phyloP scores from a whole-genome alignment of 2,329 filamentous ascomycete species.

The Aspergillus udagawae region DNA sequence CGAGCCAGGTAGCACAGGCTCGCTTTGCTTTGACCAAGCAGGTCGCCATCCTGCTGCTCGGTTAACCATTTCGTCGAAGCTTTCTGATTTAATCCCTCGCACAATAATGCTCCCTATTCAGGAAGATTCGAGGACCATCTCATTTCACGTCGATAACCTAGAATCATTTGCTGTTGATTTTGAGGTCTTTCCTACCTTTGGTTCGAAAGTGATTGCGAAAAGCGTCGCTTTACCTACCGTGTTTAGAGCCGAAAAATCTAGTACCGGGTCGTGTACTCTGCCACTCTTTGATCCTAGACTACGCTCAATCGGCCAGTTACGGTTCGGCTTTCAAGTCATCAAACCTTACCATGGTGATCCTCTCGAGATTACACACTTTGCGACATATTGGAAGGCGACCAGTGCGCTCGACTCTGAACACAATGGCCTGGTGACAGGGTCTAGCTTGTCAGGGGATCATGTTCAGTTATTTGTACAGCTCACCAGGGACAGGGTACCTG shows the following conservation, averaged over 20 bases:
- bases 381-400: conserved; percentile 98
- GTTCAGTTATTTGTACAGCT: conserved; percentile 87
- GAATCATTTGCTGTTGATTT: conserved; percentile 94
- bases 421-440: conserved; percentile 86
- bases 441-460: conserved; percentile 93
- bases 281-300: conserved; percentile 90
- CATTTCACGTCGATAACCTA: conserved; percentile 92
- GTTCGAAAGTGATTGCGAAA: conserved; percentile 94
- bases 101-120: conserved; percentile 94
- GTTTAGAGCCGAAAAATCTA: conserved; percentile 71
- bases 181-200: conserved; percentile 95
- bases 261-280: conserved; percentile 74
- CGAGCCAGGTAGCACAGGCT: conserved; percentile 61
- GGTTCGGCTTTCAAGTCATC: conserved; percentile 92
- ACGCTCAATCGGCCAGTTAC: conserved; percentile 87
- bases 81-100: conserved; percentile 91
- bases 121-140: conserved; percentile 88
- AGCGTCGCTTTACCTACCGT: conserved; percentile 85
- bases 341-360: conserved; percentile 92
- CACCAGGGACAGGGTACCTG: conserved; percentile 79
- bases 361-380: conserved; percentile 94
- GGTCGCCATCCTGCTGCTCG: conserved; percentile 94
- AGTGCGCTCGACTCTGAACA: conserved; percentile 84
- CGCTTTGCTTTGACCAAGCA: conserved; percentile 93
- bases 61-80: conserved; percentile 92